Conservation (phyloP, 106 monocot species). For the Posidonia australis region DNA sequence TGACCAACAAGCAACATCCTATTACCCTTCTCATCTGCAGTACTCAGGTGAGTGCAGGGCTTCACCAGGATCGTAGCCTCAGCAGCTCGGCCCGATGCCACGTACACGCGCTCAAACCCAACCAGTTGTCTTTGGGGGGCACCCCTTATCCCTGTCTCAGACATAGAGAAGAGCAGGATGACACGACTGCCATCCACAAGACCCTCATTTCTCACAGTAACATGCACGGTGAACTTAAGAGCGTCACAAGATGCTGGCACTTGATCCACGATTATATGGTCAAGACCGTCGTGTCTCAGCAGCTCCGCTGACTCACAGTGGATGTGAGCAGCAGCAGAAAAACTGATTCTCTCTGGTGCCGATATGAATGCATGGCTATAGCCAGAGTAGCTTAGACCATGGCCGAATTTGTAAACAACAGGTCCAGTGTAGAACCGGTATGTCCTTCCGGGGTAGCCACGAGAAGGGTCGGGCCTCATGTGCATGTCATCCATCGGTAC, state of each 20-base stretch:
- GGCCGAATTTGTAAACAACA: constrained; percentile 60
- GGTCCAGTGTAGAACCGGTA: constrained; percentile 76
- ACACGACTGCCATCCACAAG: constrained; percentile 13
- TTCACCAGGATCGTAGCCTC: constrained; percentile 10
- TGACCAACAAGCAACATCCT: constrained; percentile 41
- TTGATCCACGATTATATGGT: constrained; percentile 20
- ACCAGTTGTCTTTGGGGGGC: constrained; percentile 28
- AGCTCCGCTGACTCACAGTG: not conserved
- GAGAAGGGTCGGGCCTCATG: constrained; percentile 73
- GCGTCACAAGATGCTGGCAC: constrained; percentile 31
- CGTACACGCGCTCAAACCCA: constrained; percentile 23
- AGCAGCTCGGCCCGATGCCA: not conserved
- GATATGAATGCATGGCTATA: constrained; percentile 37
- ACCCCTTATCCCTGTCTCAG: not conserved
- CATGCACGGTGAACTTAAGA: constrained; percentile 7
- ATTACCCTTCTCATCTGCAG: constrained; percentile 28
- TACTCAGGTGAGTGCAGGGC: constrained; percentile 25
- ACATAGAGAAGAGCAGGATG: constrained; percentile 16
- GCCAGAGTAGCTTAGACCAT: constrained; percentile 76
- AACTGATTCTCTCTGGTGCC: constrained; percentile 27
- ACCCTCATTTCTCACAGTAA: constrained; percentile 11
- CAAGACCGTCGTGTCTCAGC: constrained; percentile 11
- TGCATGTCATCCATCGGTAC: constrained; percentile 89
- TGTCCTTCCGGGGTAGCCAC: constrained; percentile 71
- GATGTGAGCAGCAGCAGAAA: constrained; percentile 13